These are phyloP conservation scores for Botrytis galanthina DNA, from an alignment of 2,329 filamentous ascomycete genomes.

Conservation along the genomic window DNA sequence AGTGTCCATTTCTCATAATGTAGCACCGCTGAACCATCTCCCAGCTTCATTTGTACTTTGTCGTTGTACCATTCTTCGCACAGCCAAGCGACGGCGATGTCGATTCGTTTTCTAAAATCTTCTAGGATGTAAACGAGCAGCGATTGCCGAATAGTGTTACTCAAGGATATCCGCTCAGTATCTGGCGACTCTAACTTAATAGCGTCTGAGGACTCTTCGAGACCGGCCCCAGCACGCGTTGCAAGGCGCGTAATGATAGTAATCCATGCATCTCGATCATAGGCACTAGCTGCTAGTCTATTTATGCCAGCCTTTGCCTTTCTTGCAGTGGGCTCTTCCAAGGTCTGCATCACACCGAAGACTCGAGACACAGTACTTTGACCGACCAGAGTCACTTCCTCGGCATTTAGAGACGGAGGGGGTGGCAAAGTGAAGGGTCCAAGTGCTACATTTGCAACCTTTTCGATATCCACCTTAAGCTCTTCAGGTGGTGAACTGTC, in stretches of 20 bases:
- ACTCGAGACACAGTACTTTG: slow-evolving; percentile 73
- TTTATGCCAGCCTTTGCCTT: slow-evolving; percentile 73
- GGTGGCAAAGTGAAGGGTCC: slow-evolving; percentile 74
- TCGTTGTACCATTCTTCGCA: slow-evolving; percentile 99
- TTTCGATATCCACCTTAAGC: slow-evolving; percentile 40
- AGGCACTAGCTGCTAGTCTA: slow-evolving; percentile 77
- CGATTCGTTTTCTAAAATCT: slow-evolving; percentile 86
- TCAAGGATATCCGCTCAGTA: slow-evolving; percentile 49
- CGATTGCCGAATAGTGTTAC: slow-evolving; percentile 71
- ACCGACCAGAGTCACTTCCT: slow-evolving; percentile 71
- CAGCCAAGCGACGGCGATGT: slow-evolving; percentile 88
- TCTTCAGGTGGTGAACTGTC: slow-evolving; percentile 65
- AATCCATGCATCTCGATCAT: slow-evolving; percentile 87
- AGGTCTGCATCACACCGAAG: slow-evolving; percentile 70
- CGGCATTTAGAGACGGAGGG: slow-evolving; percentile 69
- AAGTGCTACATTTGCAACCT: slow-evolving; percentile 53
- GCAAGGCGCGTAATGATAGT: slow-evolving; percentile 83
- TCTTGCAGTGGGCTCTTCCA: slow-evolving; percentile 63
- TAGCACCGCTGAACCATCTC: slow-evolving; percentile 47
- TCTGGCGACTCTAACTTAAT: slow-evolving; percentile 56
- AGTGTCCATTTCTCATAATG: slow-evolving; percentile 80
- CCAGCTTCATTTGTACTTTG: slow-evolving; percentile 50
- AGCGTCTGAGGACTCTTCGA: slow-evolving; percentile 53
- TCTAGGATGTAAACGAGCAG: slow-evolving; percentile 85
- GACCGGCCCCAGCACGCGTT: slow-evolving; percentile 70